phyloP scores from a whole-genome alignment of 257 asterid species.

The Plectranthus barbatus region DNA sequence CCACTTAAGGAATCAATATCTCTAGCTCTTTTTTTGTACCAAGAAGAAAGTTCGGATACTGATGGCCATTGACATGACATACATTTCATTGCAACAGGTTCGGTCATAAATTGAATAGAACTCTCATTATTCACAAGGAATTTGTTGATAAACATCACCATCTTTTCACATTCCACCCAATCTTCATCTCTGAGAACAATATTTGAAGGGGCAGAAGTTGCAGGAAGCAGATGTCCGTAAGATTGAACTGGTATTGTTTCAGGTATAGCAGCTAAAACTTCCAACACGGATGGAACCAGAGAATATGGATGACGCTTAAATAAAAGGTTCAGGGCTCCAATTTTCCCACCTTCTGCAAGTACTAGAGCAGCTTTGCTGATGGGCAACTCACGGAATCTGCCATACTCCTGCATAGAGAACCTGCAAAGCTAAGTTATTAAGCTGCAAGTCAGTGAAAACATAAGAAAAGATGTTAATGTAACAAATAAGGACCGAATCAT shows the following conservation, averaged over 20 bases:
- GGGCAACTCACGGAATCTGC: slow-evolving; percentile 63
- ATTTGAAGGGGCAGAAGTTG: slow-evolving; percentile 59
- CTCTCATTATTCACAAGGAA: slow-evolving; percentile 34
- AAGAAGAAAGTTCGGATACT: slow-evolving; percentile 55
- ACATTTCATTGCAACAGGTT: slow-evolving; percentile 59
- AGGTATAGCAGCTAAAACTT: slow-evolving; percentile 90
- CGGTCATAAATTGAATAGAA: slow-evolving; percentile 57
- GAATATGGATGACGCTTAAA: slow-evolving; percentile 93
- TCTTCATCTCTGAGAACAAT: slow-evolving; percentile 69
- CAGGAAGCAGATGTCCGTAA: slow-evolving; percentile 91
- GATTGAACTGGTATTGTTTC: slow-evolving; percentile 91
- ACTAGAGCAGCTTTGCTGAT: slow-evolving; percentile 58
- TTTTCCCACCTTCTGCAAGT: slow-evolving; percentile 89
- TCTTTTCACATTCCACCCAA: slow-evolving; percentile 89
- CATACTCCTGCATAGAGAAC: slow-evolving; percentile 82
- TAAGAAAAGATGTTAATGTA: slow-evolving; percentile 8
- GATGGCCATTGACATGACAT: slow-evolving; percentile 77
- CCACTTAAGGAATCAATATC: slow-evolving; percentile 88
- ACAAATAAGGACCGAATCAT: slow-evolving; percentile 10
- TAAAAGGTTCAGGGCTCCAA: slow-evolving; percentile 89
- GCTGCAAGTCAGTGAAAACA: slow-evolving; percentile 52
- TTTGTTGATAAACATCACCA: slow-evolving; percentile 41
- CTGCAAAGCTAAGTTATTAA: slow-evolving; percentile 74
- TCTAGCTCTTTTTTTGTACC: slow-evolving; percentile 93
- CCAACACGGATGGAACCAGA: slow-evolving; percentile 63